A percentile compares a stretch with the other conserved stretches of the same genome.
Evolutionary conservation across 2,329 filamentous ascomycete genomes (phyloP).

Genomic region (Sarocladium oryzae): DNA sequence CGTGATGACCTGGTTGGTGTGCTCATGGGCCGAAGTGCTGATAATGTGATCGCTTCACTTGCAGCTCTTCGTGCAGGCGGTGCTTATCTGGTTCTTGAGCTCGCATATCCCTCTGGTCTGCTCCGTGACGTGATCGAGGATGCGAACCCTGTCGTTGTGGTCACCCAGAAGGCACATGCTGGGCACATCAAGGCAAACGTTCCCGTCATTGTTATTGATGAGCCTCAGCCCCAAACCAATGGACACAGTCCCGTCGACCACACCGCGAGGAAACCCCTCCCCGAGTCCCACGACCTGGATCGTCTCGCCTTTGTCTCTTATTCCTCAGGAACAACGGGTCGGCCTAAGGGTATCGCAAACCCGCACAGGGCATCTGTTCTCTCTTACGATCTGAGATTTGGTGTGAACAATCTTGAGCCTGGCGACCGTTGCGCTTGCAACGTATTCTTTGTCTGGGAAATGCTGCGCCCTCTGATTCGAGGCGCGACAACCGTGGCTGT

Average conservation of each 20-base stretch:
- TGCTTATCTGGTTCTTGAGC: slow-evolving; percentile 72
- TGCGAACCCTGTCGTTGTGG: slow-evolving; percentile 61
- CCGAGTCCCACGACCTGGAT: slow-evolving; percentile 62
- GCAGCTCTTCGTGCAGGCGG: slow-evolving; percentile 73
- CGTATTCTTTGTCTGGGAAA: slow-evolving; percentile 85
- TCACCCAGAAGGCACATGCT: slow-evolving; percentile 60
- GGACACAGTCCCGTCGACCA: slow-evolving; percentile 21
- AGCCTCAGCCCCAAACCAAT: slow-evolving; percentile 21
- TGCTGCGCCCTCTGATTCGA: slow-evolving; percentile 66
- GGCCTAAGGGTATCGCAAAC: slow-evolving; percentile 78
- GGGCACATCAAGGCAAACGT: slow-evolving; percentile 57
- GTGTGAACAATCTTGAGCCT: slow-evolving; percentile 59
- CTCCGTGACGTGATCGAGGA: slow-evolving; percentile 73
- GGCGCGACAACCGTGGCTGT: slow-evolving; percentile 72
- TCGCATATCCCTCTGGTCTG: slow-evolving; percentile 69
- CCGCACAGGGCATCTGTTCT: slow-evolving; percentile 66
- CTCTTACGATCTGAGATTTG: slow-evolving; percentile 69
- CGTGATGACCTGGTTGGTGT: slow-evolving; percentile 71
- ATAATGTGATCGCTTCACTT: slow-evolving; percentile 74
- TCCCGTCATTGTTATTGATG: slow-evolving; percentile 60
- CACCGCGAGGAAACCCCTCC: slow-evolving; percentile 43
- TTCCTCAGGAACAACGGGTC: slow-evolving; percentile 70
- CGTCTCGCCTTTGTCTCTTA: slow-evolving; percentile 75
- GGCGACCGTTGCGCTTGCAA: slow-evolving; percentile 81
- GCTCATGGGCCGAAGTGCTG: slow-evolving; percentile 65